Evolutionary conservation across 495 filamentous ascomycete genomes (phyloP).

Genomic region (Neurospora sp.): DNA sequence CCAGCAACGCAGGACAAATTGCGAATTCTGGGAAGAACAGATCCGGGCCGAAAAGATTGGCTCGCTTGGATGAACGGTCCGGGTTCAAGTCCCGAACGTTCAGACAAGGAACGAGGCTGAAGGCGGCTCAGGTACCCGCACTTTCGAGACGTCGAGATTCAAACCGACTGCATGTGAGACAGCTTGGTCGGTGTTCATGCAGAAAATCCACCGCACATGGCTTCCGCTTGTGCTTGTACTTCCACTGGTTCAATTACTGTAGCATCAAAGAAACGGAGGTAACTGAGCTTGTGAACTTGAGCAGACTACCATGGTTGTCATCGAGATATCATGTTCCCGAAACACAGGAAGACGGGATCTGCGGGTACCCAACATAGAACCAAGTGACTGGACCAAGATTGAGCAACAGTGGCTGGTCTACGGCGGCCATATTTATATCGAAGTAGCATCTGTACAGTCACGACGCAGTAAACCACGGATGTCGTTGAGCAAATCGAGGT

Average conservation of each 20-base stretch:
- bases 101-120: neutral
- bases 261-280: neutral
- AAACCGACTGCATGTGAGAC: conserved; percentile 1
- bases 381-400: neutral
- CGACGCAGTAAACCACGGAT: neutral
- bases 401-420: neutral
- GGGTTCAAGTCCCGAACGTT: neutral
- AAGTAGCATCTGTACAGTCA: neutral
- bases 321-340: neutral
- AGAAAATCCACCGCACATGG: neutral
- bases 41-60: neutral
- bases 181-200: neutral
- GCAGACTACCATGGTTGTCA: neutral
- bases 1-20: neutral
- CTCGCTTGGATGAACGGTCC: neutral
- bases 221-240: neutral
- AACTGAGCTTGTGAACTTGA: neutral
- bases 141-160: neutral
- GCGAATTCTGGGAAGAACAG: neutral
- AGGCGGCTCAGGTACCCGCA: neutral
- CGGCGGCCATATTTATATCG: neutral
- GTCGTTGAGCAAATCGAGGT: neutral
- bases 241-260: neutral
- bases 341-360: neutral
- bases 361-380: neutral